Percentiles rank a stretch among this genome's conserved stretches.
Evolutionary conservation across 352 stramenopile species (phyloP).

Genomic region (Phytophthora syringae): DNA sequence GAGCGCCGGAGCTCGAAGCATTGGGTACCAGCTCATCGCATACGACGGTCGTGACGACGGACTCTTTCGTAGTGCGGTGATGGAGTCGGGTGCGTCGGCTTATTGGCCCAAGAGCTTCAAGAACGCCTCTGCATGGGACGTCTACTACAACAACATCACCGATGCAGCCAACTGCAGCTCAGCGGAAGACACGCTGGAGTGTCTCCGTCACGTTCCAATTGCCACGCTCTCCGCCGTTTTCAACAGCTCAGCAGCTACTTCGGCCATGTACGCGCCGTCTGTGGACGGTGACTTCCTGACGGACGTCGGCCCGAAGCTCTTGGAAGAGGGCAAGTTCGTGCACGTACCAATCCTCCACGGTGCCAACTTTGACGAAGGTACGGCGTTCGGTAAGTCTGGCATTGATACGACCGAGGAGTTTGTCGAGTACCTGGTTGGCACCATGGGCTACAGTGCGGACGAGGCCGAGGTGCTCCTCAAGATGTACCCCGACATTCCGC

Average conservation of each 20-base stretch:
- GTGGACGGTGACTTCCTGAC: slow-evolving; percentile 42
- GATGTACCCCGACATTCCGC: slow-evolving; percentile 33
- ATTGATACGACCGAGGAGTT: slow-evolving; percentile 39
- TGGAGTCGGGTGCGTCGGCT: slow-evolving; percentile 36
- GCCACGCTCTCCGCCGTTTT: slow-evolving; percentile 28
- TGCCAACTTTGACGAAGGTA: slow-evolving; percentile 40
- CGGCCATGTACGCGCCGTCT: slow-evolving; percentile 23
- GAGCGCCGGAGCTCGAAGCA: slow-evolving; percentile 64
- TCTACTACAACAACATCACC: slow-evolving; percentile 31
- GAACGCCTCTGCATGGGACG: slow-evolving; percentile 35
- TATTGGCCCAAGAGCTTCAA: slow-evolving; percentile 26
- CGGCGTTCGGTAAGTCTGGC: slow-evolving; percentile 28
- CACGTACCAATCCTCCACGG: slow-evolving; percentile 41
- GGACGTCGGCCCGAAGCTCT: slow-evolving; percentile 20
- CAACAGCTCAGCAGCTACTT: slow-evolving; percentile 26
- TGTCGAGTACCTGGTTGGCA: slow-evolving; percentile 18
- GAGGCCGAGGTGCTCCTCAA: slow-evolving; percentile 23
- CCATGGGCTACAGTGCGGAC: slow-evolving; percentile 31
- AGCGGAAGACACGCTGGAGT: slow-evolving; percentile 29
- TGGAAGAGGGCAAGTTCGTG: slow-evolving; percentile 34
- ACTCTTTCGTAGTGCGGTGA: slow-evolving; percentile 32
- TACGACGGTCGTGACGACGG: slow-evolving; percentile 36
- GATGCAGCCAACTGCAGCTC: slow-evolving; percentile 31
- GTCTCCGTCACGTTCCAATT: slow-evolving; percentile 37
- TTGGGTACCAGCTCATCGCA: slow-evolving; percentile 37